phyloP scores from a whole-genome alignment of 176 grass and related monocot genomes.

The Carex littledalei region DNA sequence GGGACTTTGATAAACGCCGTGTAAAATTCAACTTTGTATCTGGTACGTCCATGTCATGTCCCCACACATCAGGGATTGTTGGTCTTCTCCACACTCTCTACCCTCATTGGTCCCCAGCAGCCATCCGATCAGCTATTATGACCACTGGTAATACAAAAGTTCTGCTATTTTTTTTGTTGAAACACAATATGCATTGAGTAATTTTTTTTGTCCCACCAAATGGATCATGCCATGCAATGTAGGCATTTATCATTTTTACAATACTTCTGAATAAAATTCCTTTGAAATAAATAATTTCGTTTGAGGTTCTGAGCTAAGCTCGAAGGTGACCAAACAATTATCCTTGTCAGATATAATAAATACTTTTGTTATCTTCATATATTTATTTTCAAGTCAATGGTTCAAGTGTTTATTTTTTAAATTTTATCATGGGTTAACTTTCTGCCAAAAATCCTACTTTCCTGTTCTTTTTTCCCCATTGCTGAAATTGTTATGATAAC shows the following conservation, averaged over 20 bases:
- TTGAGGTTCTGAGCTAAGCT: neutral
- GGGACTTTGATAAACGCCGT: no score
- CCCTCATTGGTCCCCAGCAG: conserved; percentile 55
- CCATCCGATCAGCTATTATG: conserved; percentile 77
- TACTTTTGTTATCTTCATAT: no score
- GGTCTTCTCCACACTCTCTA: conserved; percentile 56
- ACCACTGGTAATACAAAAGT: conserved; percentile 31
- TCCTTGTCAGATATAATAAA: no score
- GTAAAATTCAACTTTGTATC: no score
- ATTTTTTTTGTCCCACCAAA: no score
- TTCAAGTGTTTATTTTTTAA: no score
- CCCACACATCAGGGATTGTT: conserved; percentile 18
- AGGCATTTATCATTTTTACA: neutral
- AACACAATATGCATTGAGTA: neutral
- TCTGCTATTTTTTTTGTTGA: neutral
- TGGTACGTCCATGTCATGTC: no score
- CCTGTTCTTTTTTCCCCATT: neutral
- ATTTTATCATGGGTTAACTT: no score
- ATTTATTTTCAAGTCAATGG: no score
- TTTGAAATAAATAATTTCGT: neutral
- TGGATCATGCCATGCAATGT: neutral
- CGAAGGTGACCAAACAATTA: no score
- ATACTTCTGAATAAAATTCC: neutral
- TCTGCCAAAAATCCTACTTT: neutral
- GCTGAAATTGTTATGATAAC: neutral